Evolutionary conservation across 208 protist species (phyloP), one percentile per base, ranked within the genome.

Genomic region (Wallacemonas rigidus): DNA sequence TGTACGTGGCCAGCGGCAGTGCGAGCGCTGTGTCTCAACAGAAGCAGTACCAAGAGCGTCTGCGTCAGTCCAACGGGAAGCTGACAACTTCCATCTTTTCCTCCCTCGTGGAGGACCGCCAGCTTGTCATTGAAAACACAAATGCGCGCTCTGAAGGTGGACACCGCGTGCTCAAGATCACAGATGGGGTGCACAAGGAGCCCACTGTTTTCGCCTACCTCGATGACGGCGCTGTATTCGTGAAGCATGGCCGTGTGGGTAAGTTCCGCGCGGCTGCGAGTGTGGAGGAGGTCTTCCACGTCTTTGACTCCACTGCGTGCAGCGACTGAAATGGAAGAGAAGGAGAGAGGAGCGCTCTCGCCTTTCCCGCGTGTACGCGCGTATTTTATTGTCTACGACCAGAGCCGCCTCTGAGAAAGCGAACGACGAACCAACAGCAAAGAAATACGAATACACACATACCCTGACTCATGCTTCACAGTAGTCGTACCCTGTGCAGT

Each of bases 251-350:
- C 1, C 63, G 82, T 2, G 54, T 74, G n/a, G 63, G 77, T 9
- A 62, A 64, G 14, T 93, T 90, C 61, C 85, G 85, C 36, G 69
- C 75, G 0, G 87, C 86, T 0, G 77, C 89, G 63, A 89, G 86
- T 50, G 83, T 93, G 41, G 82, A 93, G 62, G 88, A 93, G n/a
- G 69, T 95, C 2, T 93, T 93, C 63, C 78, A 64, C 56, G 57
- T 75, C 0, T 77, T 86, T 2, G 50, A 48, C 2, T 8, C 51
- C 6, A 45, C 38, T 57, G 17, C 39, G 45, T 38, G 47, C 38
- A 6, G 15, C 5, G 15, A 15, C 35, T 43, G 9, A 8, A 62
- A 11, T 6, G 45, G 12, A 50, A 12, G 45, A 12, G 45, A 12
- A 12, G 45, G 45, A 12, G 45, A 12, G 45, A 12, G 6, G 45